Evolutionary conservation across 106 monocot species (phyloP).

Genomic region (Allium sativum): DNA sequence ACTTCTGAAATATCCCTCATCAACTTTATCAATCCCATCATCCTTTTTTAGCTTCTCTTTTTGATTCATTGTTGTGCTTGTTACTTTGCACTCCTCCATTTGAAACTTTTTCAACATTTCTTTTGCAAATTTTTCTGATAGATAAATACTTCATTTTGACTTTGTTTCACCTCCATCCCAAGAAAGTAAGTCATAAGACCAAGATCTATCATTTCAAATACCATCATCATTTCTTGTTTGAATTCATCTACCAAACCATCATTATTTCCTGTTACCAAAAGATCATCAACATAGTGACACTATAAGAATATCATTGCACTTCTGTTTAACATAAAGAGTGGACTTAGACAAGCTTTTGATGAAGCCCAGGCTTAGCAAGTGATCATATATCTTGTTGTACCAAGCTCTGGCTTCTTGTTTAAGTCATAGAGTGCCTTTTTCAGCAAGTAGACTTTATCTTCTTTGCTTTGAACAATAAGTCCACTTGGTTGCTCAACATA

Average conservation of each 20-base stretch:
- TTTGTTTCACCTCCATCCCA: no score
- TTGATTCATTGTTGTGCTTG: neutral
- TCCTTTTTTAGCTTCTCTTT: neutral
- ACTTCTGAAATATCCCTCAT: neutral
- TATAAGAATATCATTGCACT: no score
- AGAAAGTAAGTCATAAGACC: no score
- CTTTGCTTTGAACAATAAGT: neutral
- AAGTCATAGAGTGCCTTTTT: neutral
- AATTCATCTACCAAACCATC: no score
- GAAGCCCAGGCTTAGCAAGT: neutral
- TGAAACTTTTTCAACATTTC: neutral
- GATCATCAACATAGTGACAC: no score
- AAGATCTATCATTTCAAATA: no score
- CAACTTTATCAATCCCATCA: no score
- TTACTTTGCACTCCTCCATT: neutral
- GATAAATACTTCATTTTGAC: no score
- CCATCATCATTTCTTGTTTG: no score
- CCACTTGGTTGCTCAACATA: neutral
- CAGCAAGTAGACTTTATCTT: neutral
- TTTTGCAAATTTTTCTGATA: neutral
- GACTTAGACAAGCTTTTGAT: neutral
- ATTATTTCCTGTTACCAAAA: no score
- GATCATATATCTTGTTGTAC: neutral
- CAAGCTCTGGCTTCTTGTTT: neutral
- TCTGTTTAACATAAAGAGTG: no score